Conservation (phyloP, 768 basidiomycete genomes). For the Russula sp. region DNA sequence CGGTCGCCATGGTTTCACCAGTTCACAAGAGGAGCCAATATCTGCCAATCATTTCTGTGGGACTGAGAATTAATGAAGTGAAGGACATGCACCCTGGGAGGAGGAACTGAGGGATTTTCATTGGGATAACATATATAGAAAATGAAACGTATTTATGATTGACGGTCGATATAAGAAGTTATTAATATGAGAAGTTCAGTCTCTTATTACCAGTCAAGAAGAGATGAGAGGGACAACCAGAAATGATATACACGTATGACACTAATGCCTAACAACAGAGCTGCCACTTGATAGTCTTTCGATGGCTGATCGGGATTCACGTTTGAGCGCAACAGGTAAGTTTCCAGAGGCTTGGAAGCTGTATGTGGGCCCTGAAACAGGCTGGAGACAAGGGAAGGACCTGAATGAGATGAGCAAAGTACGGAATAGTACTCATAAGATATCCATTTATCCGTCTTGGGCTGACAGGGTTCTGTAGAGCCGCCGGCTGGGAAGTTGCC, state of each 20-base stretch:
- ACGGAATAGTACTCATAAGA: background rate
- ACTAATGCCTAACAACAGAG: background rate
- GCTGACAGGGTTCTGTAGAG: background rate
- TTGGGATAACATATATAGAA: background rate
- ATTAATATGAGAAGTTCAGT: background rate
- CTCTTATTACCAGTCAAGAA: background rate
- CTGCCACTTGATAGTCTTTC: background rate
- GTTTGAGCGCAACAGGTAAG: background rate
- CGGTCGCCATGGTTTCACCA: slow-evolving; percentile 15
- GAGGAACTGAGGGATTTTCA: background rate
- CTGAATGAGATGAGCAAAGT: background rate
- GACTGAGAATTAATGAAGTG: background rate
- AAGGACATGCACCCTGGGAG: background rate
- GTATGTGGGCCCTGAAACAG: background rate
- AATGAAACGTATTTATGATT: background rate
- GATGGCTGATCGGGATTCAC: background rate
- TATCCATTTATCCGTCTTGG: slow-evolving; percentile 7
- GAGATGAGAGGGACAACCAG: background rate
- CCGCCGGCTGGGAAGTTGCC: background rate
- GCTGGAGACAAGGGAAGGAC: background rate
- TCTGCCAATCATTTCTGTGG: background rate
- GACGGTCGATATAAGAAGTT: background rate
- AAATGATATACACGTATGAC: background rate
- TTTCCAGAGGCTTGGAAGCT: background rate
- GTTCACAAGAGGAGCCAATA: background rate